Percentiles rank a stretch among this genome's conserved stretches.
These are phyloP conservation scores for Entophlyctis helioformis DNA, from an alignment of 192 early-diverging fungal genomes.

Conservation along the genomic window DNA sequence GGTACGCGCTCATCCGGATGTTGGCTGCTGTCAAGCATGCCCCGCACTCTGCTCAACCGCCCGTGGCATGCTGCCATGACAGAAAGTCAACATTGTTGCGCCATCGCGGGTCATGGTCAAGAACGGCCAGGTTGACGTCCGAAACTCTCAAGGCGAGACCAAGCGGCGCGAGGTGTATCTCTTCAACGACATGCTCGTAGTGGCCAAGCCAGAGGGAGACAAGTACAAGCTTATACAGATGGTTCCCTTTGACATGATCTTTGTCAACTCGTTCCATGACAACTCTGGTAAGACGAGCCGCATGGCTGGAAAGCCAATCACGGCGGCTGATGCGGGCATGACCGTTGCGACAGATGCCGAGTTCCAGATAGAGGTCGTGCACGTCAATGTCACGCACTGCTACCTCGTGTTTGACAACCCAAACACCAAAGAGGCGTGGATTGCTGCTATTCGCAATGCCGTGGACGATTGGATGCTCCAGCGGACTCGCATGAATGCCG, in stretches of 20 bases:
- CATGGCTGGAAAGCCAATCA: not conserved
- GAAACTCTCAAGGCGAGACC: constrained; percentile 16
- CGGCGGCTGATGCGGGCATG: not conserved
- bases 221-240: constrained; percentile 37
- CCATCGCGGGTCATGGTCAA: constrained; percentile 30
- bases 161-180: constrained; percentile 37
- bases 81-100: constrained; percentile 39
- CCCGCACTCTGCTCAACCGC: not conserved
- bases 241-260: constrained; percentile 34
- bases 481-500: constrained; percentile 12
- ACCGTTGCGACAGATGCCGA: constrained; percentile 5
- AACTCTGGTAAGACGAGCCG: too few species aligned
- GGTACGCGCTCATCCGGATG: constrained; percentile 10
- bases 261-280: constrained; percentile 10
- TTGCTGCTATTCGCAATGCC: constrained; percentile 23
- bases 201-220: constrained; percentile 32
- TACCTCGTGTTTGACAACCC: constrained; percentile 9
- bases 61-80: not conserved
- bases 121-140: constrained; percentile 20
- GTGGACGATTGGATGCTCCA: constrained; percentile 17
- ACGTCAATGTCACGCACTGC: constrained; percentile 17
- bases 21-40: not conserved
- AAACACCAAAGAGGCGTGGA: constrained; percentile 19
- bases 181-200: constrained; percentile 42
- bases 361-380: constrained; percentile 26